Evolutionary conservation across 352 stramenopile species (phyloP).

Genomic region (Elongisporangium prolatum): DNA sequence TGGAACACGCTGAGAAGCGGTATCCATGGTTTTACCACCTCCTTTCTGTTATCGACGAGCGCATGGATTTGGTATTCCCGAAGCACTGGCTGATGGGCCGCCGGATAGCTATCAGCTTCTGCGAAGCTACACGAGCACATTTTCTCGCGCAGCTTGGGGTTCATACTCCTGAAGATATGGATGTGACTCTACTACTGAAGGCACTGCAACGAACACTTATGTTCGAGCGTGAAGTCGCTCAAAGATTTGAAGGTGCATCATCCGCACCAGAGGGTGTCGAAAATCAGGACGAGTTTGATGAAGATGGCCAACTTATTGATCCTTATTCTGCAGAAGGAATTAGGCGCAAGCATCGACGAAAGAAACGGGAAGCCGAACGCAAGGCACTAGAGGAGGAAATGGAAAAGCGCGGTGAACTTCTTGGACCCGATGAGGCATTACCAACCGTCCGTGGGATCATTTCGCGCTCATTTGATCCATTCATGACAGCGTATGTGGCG

Average conservation of each 20-base stretch:
- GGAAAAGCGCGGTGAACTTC: slow-evolving; percentile 46
- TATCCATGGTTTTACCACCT: slow-evolving; percentile 84
- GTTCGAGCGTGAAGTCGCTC: slow-evolving; percentile 71
- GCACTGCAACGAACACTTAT: slow-evolving; percentile 69
- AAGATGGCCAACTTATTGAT: slow-evolving; percentile 71
- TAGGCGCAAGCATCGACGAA: slow-evolving; percentile 62
- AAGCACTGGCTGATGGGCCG: slow-evolving; percentile 94
- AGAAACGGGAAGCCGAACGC: slow-evolving; percentile 69
- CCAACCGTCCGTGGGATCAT: slow-evolving; percentile 81
- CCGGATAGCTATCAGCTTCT: slow-evolving; percentile 91
- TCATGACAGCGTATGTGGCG: slow-evolving; percentile 96
- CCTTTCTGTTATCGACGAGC: slow-evolving; percentile 56
- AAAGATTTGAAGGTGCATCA: slow-evolving; percentile 56
- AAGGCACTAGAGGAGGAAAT: slow-evolving; percentile 65
- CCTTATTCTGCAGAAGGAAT: slow-evolving; percentile 68
- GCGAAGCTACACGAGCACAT: slow-evolving; percentile 78
- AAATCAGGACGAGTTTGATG: slow-evolving; percentile 60
- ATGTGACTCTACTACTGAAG: slow-evolving; percentile 68
- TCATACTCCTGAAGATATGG: slow-evolving; percentile 66
- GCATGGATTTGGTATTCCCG: slow-evolving; percentile 94
- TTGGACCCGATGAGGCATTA: slow-evolving; percentile 38
- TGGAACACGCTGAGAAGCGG: slow-evolving; percentile 62
- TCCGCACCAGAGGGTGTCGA: slow-evolving; percentile 28
- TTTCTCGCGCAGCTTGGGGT: slow-evolving; percentile 61
- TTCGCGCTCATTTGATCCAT: slow-evolving; percentile 94